Conservation (phyloP, 108 stramenopile genomes). For the Epithemia pelagica region DNA sequence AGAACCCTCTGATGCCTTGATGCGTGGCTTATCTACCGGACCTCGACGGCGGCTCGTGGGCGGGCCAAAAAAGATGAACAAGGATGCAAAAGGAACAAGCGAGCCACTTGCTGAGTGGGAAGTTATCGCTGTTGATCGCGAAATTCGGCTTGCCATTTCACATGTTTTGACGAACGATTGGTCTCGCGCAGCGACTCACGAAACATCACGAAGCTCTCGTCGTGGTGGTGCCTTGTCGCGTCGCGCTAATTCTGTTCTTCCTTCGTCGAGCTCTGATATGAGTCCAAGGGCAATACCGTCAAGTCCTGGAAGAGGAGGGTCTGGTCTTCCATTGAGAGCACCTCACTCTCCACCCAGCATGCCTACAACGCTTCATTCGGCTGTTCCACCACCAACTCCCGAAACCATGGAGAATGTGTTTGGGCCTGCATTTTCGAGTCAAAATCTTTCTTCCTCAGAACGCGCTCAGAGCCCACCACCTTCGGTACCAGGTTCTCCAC, state of each 20-base stretch:
- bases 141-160: conserved; percentile 60
- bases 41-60: conserved; percentile 10
- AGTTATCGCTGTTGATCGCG: conserved; percentile 56
- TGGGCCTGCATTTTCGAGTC: not conserved
- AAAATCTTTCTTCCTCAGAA: conserved; percentile 6
- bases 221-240: conserved; percentile 10
- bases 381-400: conserved; percentile 11
- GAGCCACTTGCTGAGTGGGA: conserved; percentile 81
- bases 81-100: conserved; percentile 16
- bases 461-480: conserved; percentile 24
- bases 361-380: not conserved
- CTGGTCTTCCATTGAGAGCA: not conserved
- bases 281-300: conserved; percentile 22
- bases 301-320: not conserved
- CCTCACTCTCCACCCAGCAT: conserved; percentile 16
- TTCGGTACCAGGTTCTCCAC: not conserved
- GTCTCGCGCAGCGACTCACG: conserved; percentile 29
- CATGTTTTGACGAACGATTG: conserved; percentile 68
- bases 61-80: conserved; percentile 19
- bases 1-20: conserved; percentile 24
- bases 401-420: conserved; percentile 4
- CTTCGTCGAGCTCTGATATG: conserved; percentile 7
- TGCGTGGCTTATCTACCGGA: conserved; percentile 10
- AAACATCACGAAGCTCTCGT: conserved; percentile 7
- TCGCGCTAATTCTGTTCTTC: not conserved